Evolutionary conservation across 2,329 filamentous ascomycete species (phyloP).

Genomic region (Zasmidium cellare): DNA sequence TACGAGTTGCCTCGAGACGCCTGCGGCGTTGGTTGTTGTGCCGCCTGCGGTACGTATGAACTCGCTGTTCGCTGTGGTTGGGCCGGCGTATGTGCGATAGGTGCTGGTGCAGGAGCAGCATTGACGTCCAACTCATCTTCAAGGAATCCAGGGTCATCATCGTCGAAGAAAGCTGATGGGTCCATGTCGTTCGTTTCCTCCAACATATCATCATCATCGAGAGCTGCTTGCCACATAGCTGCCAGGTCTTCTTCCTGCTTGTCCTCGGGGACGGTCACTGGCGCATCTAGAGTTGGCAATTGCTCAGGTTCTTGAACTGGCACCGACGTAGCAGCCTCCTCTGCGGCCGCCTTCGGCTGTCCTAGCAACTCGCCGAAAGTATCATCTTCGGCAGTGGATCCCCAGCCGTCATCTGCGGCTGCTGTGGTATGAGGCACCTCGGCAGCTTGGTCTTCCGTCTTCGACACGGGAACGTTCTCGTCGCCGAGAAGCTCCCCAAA

Average conservation of each 20-base stretch:
- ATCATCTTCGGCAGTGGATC: constrained; percentile 21
- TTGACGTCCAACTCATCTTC: constrained; percentile 57
- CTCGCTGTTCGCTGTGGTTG: constrained; percentile 10
- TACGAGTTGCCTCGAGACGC: constrained; percentile 20
- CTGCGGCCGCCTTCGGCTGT: not conserved
- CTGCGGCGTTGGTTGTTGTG: constrained; percentile 9
- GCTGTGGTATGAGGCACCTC: not conserved
- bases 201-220: constrained; percentile 63
- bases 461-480: constrained; percentile 1
- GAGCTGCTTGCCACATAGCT: constrained; percentile 79
- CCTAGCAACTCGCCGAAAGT: constrained; percentile 23
- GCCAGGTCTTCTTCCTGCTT: constrained; percentile 63
- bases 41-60: constrained; percentile 17
- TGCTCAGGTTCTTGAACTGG: constrained; percentile 11
- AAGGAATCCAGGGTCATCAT: constrained; percentile 83
- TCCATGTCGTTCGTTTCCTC: constrained; percentile 51
- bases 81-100: constrained; percentile 10
- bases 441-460: not conserved
- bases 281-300: constrained; percentile 9
- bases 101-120: constrained; percentile 10
- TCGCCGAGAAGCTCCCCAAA: constrained; percentile 32
- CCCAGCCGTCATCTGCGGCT: constrained; percentile 15
- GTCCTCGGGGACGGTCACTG: constrained; percentile 7
- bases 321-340: not conserved
- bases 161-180: constrained; percentile 68